Evolutionary conservation across 352 stramenopile genomes (phyloP).

Genomic region (Globisporangium splendens): DNA sequence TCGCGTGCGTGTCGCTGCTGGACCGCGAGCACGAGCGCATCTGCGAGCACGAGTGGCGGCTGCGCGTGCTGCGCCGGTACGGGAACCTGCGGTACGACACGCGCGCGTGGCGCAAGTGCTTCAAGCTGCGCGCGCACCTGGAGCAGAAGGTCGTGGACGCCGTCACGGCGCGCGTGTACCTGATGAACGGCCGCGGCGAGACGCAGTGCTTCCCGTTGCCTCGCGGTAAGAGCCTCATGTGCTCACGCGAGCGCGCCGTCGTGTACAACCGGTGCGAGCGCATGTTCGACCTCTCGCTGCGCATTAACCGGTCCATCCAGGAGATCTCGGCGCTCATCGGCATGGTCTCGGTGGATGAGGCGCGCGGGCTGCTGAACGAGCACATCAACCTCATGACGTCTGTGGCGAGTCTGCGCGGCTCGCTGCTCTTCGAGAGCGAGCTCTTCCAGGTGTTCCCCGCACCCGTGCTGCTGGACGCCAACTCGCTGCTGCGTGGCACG

Average conservation of each 20-base stretch:
- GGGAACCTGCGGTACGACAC: constrained; percentile 50
- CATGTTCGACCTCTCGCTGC: constrained; percentile 86
- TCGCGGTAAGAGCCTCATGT: constrained; percentile 62
- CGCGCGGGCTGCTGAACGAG: constrained; percentile 71
- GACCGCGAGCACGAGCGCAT: constrained; percentile 32
- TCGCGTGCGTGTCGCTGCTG: constrained; percentile 44
- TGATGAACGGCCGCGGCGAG: constrained; percentile 79
- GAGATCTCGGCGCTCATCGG: constrained; percentile 83
- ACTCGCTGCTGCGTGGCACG: constrained; percentile 65
- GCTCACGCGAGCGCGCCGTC: constrained; percentile 65
- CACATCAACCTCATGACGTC: constrained; percentile 84
- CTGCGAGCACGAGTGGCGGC: constrained; percentile 64
- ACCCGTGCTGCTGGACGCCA: constrained; percentile 74
- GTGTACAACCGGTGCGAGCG: constrained; percentile 83
- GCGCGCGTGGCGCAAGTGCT: constrained; percentile 57
- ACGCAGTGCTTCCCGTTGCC: constrained; percentile 63
- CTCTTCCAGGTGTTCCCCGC: constrained; percentile 82
- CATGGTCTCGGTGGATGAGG: constrained; percentile 79
- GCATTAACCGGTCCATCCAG: constrained; percentile 85
- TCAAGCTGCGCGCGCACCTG: constrained; percentile 62
- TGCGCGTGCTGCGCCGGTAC: constrained; percentile 48
- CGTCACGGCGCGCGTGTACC: constrained; percentile 69
- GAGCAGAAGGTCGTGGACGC: constrained; percentile 49
- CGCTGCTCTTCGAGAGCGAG: constrained; percentile 84
- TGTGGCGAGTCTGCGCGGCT: constrained; percentile 65